Conservation (phyloP, 176 grass and related monocot species). For the Oryza glaberrima region DNA sequence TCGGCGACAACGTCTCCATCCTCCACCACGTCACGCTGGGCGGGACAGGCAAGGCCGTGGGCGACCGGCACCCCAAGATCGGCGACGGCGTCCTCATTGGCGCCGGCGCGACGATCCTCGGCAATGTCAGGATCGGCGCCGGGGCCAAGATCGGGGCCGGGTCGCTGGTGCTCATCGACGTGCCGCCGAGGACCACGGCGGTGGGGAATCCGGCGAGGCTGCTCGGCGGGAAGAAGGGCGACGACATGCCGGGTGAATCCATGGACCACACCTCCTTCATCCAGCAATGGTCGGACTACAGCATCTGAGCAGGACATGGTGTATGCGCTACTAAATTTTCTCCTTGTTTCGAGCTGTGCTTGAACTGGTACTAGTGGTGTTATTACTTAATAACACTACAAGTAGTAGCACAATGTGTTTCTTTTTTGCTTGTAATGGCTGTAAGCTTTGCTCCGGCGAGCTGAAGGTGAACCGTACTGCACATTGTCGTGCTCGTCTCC, state of each 20-base stretch:
- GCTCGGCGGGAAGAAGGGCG: slow-evolving; percentile 58
- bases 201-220: slow-evolving; percentile 90
- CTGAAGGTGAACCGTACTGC: neutral
- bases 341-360: neutral
- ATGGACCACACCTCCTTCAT: slow-evolving; percentile 99
- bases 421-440: neutral
- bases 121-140: slow-evolving; percentile 83
- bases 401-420: neutral
- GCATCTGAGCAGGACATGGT: slow-evolving; percentile 45
- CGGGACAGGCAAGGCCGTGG: slow-evolving; percentile 84
- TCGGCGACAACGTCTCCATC: slow-evolving; percentile 95
- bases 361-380: neutral
- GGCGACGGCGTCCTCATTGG: slow-evolving; percentile 86
- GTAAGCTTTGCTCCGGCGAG: slow-evolving; percentile 3
- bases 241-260: slow-evolving; percentile 76
- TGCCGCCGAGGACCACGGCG: slow-evolving; percentile 71
- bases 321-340: neutral
- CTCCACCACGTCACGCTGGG: slow-evolving; percentile 97
- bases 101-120: slow-evolving; percentile 91
- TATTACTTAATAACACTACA: neutral
- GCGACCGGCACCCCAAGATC: slow-evolving; percentile 93
- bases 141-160: slow-evolving; percentile 90
- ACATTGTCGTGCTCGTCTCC: slow-evolving; percentile 13
- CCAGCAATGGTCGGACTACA: slow-evolving; percentile 87
- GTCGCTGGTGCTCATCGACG: slow-evolving; percentile 86